Percentiles rank a stretch among this genome's conserved stretches.
These are phyloP conservation scores for Thyridium curvatum DNA, from an alignment of 2,329 filamentous ascomycete species.

Conservation along the genomic window DNA sequence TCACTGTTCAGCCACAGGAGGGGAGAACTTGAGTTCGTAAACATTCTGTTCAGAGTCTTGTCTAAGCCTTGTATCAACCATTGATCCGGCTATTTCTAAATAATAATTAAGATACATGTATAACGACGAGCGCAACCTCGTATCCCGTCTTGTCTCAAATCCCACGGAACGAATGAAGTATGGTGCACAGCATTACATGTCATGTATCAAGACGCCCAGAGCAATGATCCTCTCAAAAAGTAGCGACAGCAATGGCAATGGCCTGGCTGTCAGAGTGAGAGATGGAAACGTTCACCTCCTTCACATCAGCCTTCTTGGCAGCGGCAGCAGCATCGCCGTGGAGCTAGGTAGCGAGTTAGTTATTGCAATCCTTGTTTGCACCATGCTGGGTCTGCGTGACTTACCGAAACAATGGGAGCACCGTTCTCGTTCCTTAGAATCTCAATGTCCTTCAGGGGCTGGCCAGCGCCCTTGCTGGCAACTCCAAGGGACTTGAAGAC, in stretches of 20 bases:
- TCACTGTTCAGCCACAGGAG: too few relatives aligned
- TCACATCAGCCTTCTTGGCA: conserved; percentile 81
- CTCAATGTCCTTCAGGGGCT: conserved; percentile 90
- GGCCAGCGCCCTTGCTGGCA: conserved; percentile 78
- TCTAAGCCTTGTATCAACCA: too few relatives aligned
- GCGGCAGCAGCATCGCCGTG: conserved; percentile 77
- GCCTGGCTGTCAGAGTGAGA: conserved; percentile 93
- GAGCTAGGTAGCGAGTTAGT: conserved; percentile 54
- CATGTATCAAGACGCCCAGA: too few relatives aligned
- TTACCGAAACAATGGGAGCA: conserved; percentile 78
- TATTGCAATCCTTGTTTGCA: neutral
- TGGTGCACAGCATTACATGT: neutral
- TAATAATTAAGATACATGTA: too few relatives aligned
- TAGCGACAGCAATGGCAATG: conserved; percentile 86
- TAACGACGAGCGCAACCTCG: too few relatives aligned
- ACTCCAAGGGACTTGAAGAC: conserved; percentile 97
- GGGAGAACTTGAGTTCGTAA: too few relatives aligned
- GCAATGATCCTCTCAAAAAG: conserved; percentile 46
- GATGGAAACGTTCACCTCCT: conserved; percentile 86
- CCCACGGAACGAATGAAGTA: too few relatives aligned
- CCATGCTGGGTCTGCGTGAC: conserved; percentile 24
- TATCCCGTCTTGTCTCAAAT: too few relatives aligned
- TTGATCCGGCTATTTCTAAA: too few relatives aligned
- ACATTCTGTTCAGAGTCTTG: too few relatives aligned
- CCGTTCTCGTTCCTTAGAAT: conserved; percentile 76